Evolutionary conservation across 192 early-diverging fungal genomes (phyloP), one percentile per base, ranked within the genome.

Genomic region (Backusella liffmaniae): DNA sequence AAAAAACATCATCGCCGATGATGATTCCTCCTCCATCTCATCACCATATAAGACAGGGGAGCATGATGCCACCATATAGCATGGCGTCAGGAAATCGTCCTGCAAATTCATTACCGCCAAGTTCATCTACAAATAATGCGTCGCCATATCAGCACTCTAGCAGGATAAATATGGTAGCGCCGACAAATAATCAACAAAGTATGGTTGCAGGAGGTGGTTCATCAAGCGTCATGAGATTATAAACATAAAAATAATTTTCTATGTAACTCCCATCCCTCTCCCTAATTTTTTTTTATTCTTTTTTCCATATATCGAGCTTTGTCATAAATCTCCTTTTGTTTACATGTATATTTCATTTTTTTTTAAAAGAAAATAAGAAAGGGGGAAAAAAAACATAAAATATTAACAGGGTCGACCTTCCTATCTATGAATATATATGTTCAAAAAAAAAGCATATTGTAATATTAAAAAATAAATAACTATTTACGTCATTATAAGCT

Each of bases 151-250:
- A 34, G 51, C 37, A 29, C 12, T 74, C 42, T 46, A 26, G 42
- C 15, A 10, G 69, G 26, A 29, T 42, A 16, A 71, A 71, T 46
- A 71, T 71, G 21, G 69, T 71, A 30, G 42, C 36, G 29, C 29
- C 42, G 26, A 62, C 72, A 65, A 56, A 46, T 53, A 41, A 30
- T 72, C 51, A 73, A 39, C 72, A 73, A 36, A 26, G 72, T 39
- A 65, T 59, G 51, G 36, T 59, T 37, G 56, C 56, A 26, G 56
- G 56, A 59, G 72, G 72, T 59, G 56, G 72, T 65, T 59, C 72
- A 65, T 26, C 73, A 46, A 65, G 62, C 44, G 65, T 74, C 29
- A 34, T 74, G 30, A 36, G 73, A 65, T 74, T 74, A 30, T 74
- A 74, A 59, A 59, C 56, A 56, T 9, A 59, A 26, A 26, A 3